Base-by-base conservation (phyloP, 768 basidiomycete genomes). In the Lactarius hatsudake region DNA sequence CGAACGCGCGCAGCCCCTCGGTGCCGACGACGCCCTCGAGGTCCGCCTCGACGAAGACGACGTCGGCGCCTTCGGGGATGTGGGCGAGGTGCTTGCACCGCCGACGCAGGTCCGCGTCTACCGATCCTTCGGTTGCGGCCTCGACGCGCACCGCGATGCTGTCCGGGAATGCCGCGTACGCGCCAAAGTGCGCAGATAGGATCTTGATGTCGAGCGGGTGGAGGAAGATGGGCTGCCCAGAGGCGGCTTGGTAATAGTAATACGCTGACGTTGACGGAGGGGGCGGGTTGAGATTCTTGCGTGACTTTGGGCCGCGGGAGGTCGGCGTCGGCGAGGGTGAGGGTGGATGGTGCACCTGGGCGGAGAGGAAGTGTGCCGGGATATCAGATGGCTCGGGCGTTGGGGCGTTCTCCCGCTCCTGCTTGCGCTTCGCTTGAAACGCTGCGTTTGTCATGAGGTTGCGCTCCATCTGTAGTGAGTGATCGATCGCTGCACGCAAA, bases 161-260 rank as follows among this genome's bases (percentile, higher is more conserved):
- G 73, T 93, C 87, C 0, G 96, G 96, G 78, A 98, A 94, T 1
- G 88, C 83, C 1, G 88, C 78, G 73, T 98, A 98, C 69, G 81
- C 82, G 73, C 83, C 82, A 77, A 88, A 98, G 75, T 96, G 90
- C 15, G 93, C 84, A 53, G 95, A 81, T 30, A 99, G 82, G 68
- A 97, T 94, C 78, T 88, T 90, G 78, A 97, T 98, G 75, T 99
- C 96, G 36, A 99, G 84, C 3, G 96, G 96, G 73, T 97, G 94
- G 13, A 99, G 86, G 81, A 92, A 99, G 71, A 97, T 83, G 12
- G 94, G 91, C 64, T 91, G 82, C 15, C 97, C 97, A 1, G 93
- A 91, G 0, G 93, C 87, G 20, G 94, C 91, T 76, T 98, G 97
- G 76, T 98, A 99, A 78, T 91, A 99, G 75, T 91, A 95, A 78